These are phyloP conservation scores for Tolypocladium amazonense DNA, from an alignment of 2,329 filamentous ascomycete genomes.

Conservation along the genomic window DNA sequence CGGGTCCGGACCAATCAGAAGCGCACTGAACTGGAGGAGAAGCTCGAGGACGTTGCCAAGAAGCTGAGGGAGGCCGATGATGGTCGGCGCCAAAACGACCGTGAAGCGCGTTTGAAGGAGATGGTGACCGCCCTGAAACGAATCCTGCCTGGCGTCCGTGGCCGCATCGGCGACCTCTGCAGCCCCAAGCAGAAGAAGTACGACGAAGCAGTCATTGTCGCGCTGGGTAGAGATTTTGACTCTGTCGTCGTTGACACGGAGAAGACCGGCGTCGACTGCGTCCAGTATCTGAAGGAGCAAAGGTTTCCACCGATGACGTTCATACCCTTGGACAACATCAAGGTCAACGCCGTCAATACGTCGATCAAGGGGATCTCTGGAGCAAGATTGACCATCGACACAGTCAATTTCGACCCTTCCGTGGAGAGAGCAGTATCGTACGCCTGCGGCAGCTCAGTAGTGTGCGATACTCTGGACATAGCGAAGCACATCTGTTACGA, in stretches of 20 bases:
- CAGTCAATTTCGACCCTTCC: constrained; percentile 82
- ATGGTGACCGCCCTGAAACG: constrained; percentile 79
- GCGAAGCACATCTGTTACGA: constrained; percentile 87
- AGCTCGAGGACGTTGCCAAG: constrained; percentile 68
- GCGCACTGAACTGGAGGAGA: constrained; percentile 83
- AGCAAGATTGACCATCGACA: constrained; percentile 85
- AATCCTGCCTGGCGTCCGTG: constrained; percentile 84
- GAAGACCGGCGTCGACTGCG: constrained; percentile 87
- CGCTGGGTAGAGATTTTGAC: constrained; percentile 87
- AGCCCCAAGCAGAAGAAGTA: constrained; percentile 97
- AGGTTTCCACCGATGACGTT: constrained; percentile 83
- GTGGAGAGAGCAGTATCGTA: constrained; percentile 90
- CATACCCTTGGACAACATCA: constrained; percentile 93
- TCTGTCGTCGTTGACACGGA: constrained; percentile 92
- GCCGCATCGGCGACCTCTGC: constrained; percentile 82
- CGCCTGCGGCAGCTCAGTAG: constrained; percentile 87
- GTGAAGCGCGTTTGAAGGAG: constrained; percentile 69
- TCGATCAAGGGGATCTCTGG: constrained; percentile 83
- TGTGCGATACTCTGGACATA: constrained; percentile 78
- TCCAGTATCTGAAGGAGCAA: constrained; percentile 87
- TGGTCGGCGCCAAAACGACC: constrained; percentile 74
- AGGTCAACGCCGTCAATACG: constrained; percentile 82
- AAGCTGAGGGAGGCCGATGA: constrained; percentile 81
- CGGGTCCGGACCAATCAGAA: constrained; percentile 70
- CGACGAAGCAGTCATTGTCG: constrained; percentile 83